Evolutionary conservation across 768 basidiomycete genomes (phyloP), one percentile per base, ranked within the genome.

Genomic region (Boletus vinaceobasis): DNA sequence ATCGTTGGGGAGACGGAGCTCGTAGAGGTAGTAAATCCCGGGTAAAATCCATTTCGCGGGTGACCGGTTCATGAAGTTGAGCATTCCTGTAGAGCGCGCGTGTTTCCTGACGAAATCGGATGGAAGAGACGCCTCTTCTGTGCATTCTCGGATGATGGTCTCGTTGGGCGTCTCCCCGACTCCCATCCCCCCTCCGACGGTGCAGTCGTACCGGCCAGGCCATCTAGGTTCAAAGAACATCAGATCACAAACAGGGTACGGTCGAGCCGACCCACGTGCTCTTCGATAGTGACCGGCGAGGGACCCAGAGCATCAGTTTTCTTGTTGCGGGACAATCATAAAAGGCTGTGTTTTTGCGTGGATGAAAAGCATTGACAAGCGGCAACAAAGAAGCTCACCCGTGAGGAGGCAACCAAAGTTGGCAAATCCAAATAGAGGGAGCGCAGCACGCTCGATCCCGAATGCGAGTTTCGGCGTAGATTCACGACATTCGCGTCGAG

Each of bases 381-480:
- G 6, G 23, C 15, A 17, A 45, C 11, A 33, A 45, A 38, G 14
- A 39, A 9, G 48, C 64, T 49, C 50, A 74, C 76, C 75, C 15
- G 65, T 77, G 14, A 77, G 71, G 15, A 78, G 63, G 35, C 70
- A 75, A 45, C 77, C 77, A 57, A 74, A 78, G 52, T 78, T 77
- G 15, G 71, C 65, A 27, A 78, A 73, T 8, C 75, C 73, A 55
- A 78, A 78, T n/a, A 78, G 53, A 40, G 77, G 76, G 17, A 78
- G 68, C 4, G 74, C 74, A 37, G 76, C 73, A 32, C 76, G 74
- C 53, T 77, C 77, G 43, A 78, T 71, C 19, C 73, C 68, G 44
- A 78, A 77, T 40, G 55, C 77, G 54, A 60, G 37, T 27, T 13
- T 64, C 15, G 61, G 42, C 23, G 23, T 4, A 23, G 47, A 14